Percentiles rank a stretch among this genome's conserved stretches.
These are phyloP conservation scores for Aspergillus ellipticus DNA, from an alignment of 495 filamentous ascomycete genomes.

Conservation along the genomic window DNA sequence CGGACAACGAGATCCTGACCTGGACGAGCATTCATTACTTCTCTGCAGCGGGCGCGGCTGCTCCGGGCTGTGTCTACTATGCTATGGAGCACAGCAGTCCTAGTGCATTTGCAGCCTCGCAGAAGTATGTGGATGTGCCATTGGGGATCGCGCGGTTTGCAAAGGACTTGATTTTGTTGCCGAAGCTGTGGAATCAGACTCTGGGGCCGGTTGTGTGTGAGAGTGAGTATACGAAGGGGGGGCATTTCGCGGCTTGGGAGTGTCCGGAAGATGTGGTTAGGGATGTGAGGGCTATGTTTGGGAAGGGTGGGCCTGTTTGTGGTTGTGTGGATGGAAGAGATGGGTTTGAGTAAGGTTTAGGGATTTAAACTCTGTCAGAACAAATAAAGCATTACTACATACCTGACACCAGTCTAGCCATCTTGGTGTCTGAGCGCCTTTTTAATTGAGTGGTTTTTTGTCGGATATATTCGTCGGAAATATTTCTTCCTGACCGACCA, in stretches of 20 bases:
- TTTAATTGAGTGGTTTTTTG: too few species aligned
- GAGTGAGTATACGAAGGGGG: slow-evolving; percentile 40
- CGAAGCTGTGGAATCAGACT: slow-evolving; percentile 36
- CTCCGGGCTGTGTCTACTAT: slow-evolving; percentile 49
- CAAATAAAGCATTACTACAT: too few species aligned
- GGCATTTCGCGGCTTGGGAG: slow-evolving; percentile 54
- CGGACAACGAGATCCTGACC: slow-evolving; percentile 51
- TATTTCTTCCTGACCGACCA: too few species aligned
- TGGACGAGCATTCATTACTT: slow-evolving; percentile 55
- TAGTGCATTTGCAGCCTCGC: neutral
- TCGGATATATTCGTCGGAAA: too few species aligned
- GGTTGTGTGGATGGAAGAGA: slow-evolving; percentile 32
- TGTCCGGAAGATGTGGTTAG: slow-evolving; percentile 38
- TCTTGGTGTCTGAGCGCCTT: too few species aligned
- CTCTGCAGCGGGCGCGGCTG: slow-evolving; percentile 46
- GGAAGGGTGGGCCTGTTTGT: slow-evolving; percentile 38
- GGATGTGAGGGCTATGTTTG: slow-evolving; percentile 43
- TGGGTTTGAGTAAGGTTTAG: slow-evolving; percentile 29
- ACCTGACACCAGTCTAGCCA: too few species aligned
- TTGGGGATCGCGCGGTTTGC: slow-evolving; percentile 43
- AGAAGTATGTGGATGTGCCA: slow-evolving; percentile 27
- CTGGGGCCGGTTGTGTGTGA: slow-evolving; percentile 42
- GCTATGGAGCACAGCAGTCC: slow-evolving; percentile 27
- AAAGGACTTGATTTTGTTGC: slow-evolving; percentile 40
- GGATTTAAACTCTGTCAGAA: too few species aligned